Base-by-base conservation (phyloP, 331 rosid species). In the Telfairia occidentalis region DNA sequence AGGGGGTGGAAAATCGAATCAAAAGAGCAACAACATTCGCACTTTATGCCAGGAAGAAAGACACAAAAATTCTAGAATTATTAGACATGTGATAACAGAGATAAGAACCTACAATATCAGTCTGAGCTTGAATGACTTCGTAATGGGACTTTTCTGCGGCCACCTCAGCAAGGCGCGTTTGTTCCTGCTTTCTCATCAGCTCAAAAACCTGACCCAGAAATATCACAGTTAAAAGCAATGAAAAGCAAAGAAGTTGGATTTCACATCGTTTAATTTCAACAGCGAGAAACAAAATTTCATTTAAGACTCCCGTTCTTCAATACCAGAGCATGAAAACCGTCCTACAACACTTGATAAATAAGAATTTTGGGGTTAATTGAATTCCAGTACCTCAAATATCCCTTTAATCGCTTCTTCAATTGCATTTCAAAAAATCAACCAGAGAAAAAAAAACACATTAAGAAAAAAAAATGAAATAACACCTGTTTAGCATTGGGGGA, bases 171-270 rank as follows among this genome's bases (percentile, higher is more conserved):
- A 92, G 97, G 7, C 99, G 97, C 78, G 83, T 77, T 65, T 89
- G 70, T 79, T 96, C 99, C 86, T 95, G 97, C 79, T 81, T 80
- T 26, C 86, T 88, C 97, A 95, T 90, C 65, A 96, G 52, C 34
- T 84, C 94, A 78, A 87, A 87, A 76, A 96, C 90, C 99, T 96
- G 73, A 59, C 18, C 77, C 43, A 40, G 72, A 82, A 88, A 58
- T 28, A 57, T 64, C 82, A 73, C n/a, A 57, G 77, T 64, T 73
- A 43, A 23, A 24, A 70, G 37, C 37, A 45, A 70, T 24, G 16
- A 13, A 43, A 50, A 16, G 15, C 11, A 7, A 53, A 19, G 49
- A 73, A n/a, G 46, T 34, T 37, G 26, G 15, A 73, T 34, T 15
- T 24, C 75, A 64, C 71, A 18, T n/a, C 28, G 49, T 71, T n/a